Evolutionary conservation across 2,329 filamentous ascomycete species (phyloP), one percentile per base, ranked within the genome.

Genomic region (Cercospora sp.): DNA sequence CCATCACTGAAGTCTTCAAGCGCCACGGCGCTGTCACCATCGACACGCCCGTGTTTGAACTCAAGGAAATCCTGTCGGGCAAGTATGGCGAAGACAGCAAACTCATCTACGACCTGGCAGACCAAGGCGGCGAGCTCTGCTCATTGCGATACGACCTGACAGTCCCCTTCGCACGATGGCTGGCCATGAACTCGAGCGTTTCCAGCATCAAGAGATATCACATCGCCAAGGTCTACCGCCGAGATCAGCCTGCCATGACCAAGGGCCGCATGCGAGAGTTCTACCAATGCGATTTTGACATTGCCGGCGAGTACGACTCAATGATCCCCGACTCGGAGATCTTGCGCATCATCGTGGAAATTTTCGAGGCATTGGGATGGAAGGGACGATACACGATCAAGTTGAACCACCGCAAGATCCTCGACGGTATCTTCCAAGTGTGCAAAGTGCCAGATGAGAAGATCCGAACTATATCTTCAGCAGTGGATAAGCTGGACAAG

Each of bases 271-370:
- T 97, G 91, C 88, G 94, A 76, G 94, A 97, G 81, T 97, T 97
- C 81, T 97, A 96, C 83, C 94, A 97, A 81, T 97, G 94, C 83
- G 94, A 98, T 81, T 96, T 97, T 77, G 94, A 97, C 78, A 94
- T 97, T 81, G 94, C 94, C 12, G 93, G 94, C 69, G 84, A 83
- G 51, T 96, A 93, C 82, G 94, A 97, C 78, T 82, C 92, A 64
- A 97, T 97, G 93, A 86, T 97, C 28, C 92, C 94, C 66, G 94
- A 97, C 77, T 91, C 93, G 42, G 94, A 97, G 82, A 90, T 97
- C 67, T 82, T 98, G 74, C 87, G 91, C 67, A 93, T 97, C 72
- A 87, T 92, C 60, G 89, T 88, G 74, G 93, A 97, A 78, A 91
- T 96, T 48, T 96, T 97, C 76, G 88, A 94, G 73, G 87, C 87